These are phyloP conservation scores for Exophiala sideris DNA, from an alignment of 2,329 filamentous ascomycete genomes.

Conservation along the genomic window DNA sequence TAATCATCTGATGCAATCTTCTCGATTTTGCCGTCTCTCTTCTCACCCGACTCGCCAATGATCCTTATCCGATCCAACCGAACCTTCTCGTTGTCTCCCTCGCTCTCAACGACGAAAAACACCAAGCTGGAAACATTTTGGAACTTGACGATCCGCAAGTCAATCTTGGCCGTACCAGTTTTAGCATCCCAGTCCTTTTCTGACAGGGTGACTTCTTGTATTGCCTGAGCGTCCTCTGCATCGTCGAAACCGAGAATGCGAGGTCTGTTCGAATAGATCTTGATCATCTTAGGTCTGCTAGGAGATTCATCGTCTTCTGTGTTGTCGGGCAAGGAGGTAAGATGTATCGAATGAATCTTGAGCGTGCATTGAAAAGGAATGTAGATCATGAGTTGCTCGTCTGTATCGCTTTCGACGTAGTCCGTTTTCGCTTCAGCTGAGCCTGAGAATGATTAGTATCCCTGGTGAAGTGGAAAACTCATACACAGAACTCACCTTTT, in stretches of 20 bases:
- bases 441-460: constrained; percentile 53
- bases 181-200: constrained; percentile 73
- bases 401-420: constrained; percentile 94
- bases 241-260: constrained; percentile 94
- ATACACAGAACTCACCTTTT: constrained; percentile 45
- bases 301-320: constrained; percentile 63
- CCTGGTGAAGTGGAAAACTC: constrained; percentile 70
- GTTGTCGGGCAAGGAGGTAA: constrained; percentile 72
- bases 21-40: constrained; percentile 88
- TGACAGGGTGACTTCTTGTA: constrained; percentile 73
- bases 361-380: constrained; percentile 82
- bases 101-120: constrained; percentile 83
- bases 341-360: constrained; percentile 82
- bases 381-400: constrained; percentile 93
- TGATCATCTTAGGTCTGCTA: constrained; percentile 76
- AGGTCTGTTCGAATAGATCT: constrained; percentile 81
- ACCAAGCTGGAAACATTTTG: constrained; percentile 86
- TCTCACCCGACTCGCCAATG: constrained; percentile 86
- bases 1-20: constrained; percentile 74
- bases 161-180: constrained; percentile 68
- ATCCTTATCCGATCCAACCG: constrained; percentile 62
- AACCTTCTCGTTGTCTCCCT: constrained; percentile 78
- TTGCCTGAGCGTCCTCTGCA: constrained; percentile 78
- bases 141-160: constrained; percentile 92
- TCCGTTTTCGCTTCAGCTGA: constrained; percentile 61